Percentiles rank a stretch among this genome's conserved stretches.
These are phyloP conservation scores for Kodamaea restingae DNA, from an alignment of 805 yeast genomes.

Conservation along the genomic window DNA sequence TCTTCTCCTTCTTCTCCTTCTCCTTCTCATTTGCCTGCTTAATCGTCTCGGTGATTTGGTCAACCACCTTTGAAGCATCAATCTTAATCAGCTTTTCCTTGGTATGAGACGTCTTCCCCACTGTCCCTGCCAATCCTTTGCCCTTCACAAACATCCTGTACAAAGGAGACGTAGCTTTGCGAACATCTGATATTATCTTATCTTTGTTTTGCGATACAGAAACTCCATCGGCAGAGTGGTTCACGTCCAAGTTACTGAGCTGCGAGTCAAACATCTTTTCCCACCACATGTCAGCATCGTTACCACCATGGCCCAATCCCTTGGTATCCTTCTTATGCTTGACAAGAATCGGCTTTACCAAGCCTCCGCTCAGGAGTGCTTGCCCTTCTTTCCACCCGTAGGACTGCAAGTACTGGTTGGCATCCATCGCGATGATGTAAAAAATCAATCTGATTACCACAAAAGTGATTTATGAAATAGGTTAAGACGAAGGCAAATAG, in stretches of 20 bases:
- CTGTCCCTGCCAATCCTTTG: slow-evolving; percentile 77
- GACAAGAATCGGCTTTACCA: slow-evolving; percentile 81
- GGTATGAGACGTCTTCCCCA: slow-evolving; percentile 37
- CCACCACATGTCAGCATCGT: slow-evolving; percentile 94
- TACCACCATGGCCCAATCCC: slow-evolving; percentile 79
- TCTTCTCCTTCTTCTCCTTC: slow-evolving; percentile 17
- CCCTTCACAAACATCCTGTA: slow-evolving; percentile 87
- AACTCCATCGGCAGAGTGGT: slow-evolving; percentile 31
- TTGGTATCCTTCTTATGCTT: slow-evolving; percentile 86
- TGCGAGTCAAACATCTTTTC: slow-evolving; percentile 93
- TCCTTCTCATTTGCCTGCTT: slow-evolving; percentile 12
- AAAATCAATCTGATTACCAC: slow-evolving; percentile 2
- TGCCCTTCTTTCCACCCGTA: slow-evolving; percentile 95
- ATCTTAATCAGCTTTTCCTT: slow-evolving; percentile 13
- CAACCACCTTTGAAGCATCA: slow-evolving; percentile 16
- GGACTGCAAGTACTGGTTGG: slow-evolving; percentile 63
- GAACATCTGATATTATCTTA: slow-evolving; percentile 42
- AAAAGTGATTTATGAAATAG: not conserved
- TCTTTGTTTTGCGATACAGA: slow-evolving; percentile 51
- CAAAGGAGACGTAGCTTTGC: slow-evolving; percentile 62
- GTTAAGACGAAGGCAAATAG: too few relatives aligned
- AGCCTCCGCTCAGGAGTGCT: slow-evolving; percentile 73
- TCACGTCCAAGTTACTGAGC: slow-evolving; percentile 68
- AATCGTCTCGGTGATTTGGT: slow-evolving; percentile 12
- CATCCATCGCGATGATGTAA: slow-evolving; percentile 51